These are phyloP conservation scores for Paxillus rubicundulus DNA, from an alignment of 768 basidiomycete species.

Conservation along the genomic window DNA sequence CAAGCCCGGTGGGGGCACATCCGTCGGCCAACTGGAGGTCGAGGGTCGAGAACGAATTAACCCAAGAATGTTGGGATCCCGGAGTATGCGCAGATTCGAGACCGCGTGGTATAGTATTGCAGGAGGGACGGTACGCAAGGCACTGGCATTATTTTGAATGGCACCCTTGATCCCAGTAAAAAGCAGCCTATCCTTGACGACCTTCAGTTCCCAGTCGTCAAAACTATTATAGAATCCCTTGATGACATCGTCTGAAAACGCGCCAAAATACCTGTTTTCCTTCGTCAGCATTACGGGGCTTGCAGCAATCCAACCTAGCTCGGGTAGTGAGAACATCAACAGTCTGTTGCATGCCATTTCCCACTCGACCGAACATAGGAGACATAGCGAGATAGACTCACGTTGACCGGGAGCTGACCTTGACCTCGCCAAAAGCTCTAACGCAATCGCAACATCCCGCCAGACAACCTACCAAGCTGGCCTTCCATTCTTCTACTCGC, in stretches of 20 bases:
- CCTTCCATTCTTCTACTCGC: slow-evolving; percentile 63
- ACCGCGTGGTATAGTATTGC: slow-evolving; percentile 60
- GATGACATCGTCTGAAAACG: slow-evolving; percentile 51
- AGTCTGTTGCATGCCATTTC: slow-evolving; percentile 5
- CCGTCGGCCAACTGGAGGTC: slow-evolving; percentile 49
- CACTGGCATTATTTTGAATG: slow-evolving; percentile 12
- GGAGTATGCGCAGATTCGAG: slow-evolving; percentile 57
- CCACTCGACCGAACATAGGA: not conserved
- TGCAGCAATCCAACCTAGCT: slow-evolving; percentile 1
- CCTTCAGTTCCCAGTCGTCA: slow-evolving; percentile 60
- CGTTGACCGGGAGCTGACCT: slow-evolving; percentile 65
- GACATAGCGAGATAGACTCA: slow-evolving; percentile 41
- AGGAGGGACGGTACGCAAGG: slow-evolving; percentile 45
- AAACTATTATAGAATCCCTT: slow-evolving; percentile 60
- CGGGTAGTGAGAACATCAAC: slow-evolving; percentile 8
- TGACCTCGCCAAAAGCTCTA: slow-evolving; percentile 59
- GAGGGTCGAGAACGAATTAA: slow-evolving; percentile 26
- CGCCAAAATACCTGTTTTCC: slow-evolving; percentile 65
- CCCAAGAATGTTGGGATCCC: slow-evolving; percentile 45
- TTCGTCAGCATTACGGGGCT: slow-evolving; percentile 14
- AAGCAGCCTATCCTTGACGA: slow-evolving; percentile 50
- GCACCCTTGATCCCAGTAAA: slow-evolving; percentile 22
- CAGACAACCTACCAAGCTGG: slow-evolving; percentile 52
- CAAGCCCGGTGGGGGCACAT: slow-evolving; percentile 59
- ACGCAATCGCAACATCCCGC: slow-evolving; percentile 69